Percentiles rank a stretch among this genome's conserved stretches.
Evolutionary conservation across 768 basidiomycete genomes (phyloP).

Genomic region (Galerina marginata): DNA sequence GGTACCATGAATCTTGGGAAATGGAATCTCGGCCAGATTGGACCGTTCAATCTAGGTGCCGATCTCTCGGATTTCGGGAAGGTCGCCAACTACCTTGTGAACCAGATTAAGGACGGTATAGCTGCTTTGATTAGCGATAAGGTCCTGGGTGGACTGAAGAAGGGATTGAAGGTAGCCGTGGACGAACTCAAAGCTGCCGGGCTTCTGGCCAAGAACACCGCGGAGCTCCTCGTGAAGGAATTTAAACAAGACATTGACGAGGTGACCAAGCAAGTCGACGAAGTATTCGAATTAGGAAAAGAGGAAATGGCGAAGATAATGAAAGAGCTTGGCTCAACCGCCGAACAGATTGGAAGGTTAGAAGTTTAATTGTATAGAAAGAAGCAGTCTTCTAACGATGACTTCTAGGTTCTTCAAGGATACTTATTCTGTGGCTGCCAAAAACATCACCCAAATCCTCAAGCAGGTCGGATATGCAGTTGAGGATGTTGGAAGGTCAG

Average conservation of each 20-base stretch:
- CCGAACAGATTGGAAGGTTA: slow-evolving; percentile 1
- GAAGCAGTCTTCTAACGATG: not conserved
- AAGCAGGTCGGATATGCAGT: not conserved
- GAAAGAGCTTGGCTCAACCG: not conserved
- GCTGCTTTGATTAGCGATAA: not conserved
- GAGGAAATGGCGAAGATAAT: not conserved
- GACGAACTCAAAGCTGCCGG: not conserved
- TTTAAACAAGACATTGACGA: not conserved
- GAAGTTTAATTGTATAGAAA: not conserved
- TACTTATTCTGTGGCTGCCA: not conserved
- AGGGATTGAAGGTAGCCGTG: not conserved
- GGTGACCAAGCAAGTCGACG: not conserved
- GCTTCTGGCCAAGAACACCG: not conserved
- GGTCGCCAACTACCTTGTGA: not conserved
- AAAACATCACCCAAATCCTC: not conserved
- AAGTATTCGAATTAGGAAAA: not conserved
- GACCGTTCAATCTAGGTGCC: not conserved
- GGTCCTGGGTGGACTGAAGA: not conserved
- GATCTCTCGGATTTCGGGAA: not conserved
- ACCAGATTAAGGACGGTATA: not conserved
- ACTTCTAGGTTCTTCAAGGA: not conserved
- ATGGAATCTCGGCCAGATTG: not conserved
- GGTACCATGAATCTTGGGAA: not conserved
- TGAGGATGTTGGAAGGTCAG: not conserved
- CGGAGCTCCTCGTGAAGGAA: not conserved